These are phyloP conservation scores for Colletotrichum cuscutae DNA, from an alignment of 2,329 filamentous ascomycete genomes.

Conservation along the genomic window DNA sequence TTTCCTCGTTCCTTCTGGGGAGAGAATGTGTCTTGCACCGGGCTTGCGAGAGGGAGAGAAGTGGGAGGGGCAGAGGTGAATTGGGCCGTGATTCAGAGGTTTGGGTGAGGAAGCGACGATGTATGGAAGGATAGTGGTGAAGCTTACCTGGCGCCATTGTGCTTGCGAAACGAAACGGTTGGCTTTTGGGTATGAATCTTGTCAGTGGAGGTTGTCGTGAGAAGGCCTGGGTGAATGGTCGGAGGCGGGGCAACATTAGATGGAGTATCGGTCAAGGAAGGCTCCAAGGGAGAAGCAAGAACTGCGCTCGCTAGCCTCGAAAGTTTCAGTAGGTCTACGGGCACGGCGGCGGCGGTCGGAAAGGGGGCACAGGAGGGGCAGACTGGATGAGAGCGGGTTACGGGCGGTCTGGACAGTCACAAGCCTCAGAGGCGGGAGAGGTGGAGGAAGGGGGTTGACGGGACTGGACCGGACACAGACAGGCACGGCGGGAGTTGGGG, in stretches of 20 bases:
- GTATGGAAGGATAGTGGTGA: neutral
- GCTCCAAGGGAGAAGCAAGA: neutral
- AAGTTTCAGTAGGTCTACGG: constrained; percentile 13
- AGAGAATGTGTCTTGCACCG: neutral
- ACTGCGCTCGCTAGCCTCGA: neutral
- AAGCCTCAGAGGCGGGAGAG: neutral
- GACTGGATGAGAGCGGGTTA: neutral
- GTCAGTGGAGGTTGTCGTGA: constrained; percentile 19
- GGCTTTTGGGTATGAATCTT: constrained; percentile 10
- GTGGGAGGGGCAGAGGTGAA: neutral
- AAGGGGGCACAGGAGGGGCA: neutral
- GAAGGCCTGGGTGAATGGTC: constrained; percentile 21
- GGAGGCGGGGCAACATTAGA: constrained; percentile 30
- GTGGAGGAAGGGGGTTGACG: neutral
- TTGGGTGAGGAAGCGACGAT: neutral
- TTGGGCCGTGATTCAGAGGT: neutral
- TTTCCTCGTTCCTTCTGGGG: neutral
- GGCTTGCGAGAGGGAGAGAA: neutral
- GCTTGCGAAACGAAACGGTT: constrained; percentile 32
- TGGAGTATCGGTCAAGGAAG: neutral
- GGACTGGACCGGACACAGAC: too few relatives aligned
- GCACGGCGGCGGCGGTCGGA: constrained; percentile 11
- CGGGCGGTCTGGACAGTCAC: constrained; percentile 2
- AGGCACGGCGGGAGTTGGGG: neutral
- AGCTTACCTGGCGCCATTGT: constrained; percentile 46